These are phyloP conservation scores for Dittrichia graveolens DNA, from an alignment of 129 eudicot species.

Conservation along the genomic window DNA sequence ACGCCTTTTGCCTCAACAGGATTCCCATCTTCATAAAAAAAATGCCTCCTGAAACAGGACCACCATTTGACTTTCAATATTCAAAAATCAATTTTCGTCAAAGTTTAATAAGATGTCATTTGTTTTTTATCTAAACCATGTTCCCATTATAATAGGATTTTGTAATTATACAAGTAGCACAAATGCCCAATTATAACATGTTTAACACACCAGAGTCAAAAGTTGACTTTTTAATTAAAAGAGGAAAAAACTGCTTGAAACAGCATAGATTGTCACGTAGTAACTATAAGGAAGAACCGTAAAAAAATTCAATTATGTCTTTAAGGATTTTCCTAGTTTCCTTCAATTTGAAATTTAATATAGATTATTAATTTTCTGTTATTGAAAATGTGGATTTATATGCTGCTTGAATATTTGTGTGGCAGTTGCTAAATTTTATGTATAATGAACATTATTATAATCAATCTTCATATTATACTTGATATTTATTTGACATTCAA, in stretches of 20 bases:
- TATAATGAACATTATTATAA: background rate
- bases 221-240: no score
- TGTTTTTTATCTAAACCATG: background rate
- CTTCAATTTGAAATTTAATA: background rate
- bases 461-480: background rate
- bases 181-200: no score
- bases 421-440: background rate
- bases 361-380: background rate
- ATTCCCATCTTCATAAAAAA: conserved; percentile 53
- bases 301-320: background rate
- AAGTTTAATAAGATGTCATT: background rate
- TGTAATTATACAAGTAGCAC: no score
- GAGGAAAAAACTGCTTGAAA: no score
- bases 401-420: background rate
- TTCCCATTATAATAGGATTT: no score
- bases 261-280: no score
- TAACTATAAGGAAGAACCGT: no score
- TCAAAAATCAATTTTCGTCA: background rate
- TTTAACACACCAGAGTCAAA: no score
- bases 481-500: no score
- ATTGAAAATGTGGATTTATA: background rate
- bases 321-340: background rate
- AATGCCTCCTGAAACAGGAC: conserved; percentile 39
- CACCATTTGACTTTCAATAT: conserved; percentile 15
- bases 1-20: conserved; percentile 49